phyloP scores from a whole-genome alignment of 2,329 filamentous ascomycete species.

The Colletotrichum costaricense region DNA sequence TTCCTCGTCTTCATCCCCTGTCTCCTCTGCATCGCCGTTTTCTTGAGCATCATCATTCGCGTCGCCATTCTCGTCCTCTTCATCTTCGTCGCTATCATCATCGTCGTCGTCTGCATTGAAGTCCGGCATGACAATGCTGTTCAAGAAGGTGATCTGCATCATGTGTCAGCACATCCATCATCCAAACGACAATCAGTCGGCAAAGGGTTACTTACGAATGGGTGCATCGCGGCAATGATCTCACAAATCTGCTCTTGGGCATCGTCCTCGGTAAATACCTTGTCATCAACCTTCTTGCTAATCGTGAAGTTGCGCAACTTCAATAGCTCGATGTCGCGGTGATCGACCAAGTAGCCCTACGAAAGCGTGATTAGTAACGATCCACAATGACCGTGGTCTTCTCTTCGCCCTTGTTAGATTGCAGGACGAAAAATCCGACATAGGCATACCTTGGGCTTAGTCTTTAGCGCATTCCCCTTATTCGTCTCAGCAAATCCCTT shows the following conservation, averaged over 20 bases:
- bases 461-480: slow-evolving; percentile 81
- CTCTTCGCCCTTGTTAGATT: neutral
- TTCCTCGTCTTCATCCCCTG: slow-evolving; percentile 34
- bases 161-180: neutral
- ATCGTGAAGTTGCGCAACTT: slow-evolving; percentile 85
- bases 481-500: slow-evolving; percentile 79
- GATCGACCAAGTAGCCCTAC: slow-evolving; percentile 79
- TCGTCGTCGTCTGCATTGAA: slow-evolving; percentile 57
- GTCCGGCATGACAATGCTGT: slow-evolving; percentile 80
- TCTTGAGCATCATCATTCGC: slow-evolving; percentile 34
- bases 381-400: neutral
- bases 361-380: neutral
- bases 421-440: neutral
- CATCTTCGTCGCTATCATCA: slow-evolving; percentile 48
- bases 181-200: neutral
- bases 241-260: slow-evolving; percentile 74
- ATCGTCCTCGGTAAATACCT: slow-evolving; percentile 69
- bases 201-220: slow-evolving; percentile 75
- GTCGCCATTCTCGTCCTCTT: slow-evolving; percentile 33
- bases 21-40: slow-evolving; percentile 25
- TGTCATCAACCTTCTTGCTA: slow-evolving; percentile 73
- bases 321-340: slow-evolving; percentile 83
- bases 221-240: slow-evolving; percentile 75
- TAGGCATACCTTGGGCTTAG: slow-evolving; percentile 78
- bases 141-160: slow-evolving; percentile 75